Evolutionary conservation across 805 yeast species (phyloP).

Genomic region (Cyberlindnera sargentensis): DNA sequence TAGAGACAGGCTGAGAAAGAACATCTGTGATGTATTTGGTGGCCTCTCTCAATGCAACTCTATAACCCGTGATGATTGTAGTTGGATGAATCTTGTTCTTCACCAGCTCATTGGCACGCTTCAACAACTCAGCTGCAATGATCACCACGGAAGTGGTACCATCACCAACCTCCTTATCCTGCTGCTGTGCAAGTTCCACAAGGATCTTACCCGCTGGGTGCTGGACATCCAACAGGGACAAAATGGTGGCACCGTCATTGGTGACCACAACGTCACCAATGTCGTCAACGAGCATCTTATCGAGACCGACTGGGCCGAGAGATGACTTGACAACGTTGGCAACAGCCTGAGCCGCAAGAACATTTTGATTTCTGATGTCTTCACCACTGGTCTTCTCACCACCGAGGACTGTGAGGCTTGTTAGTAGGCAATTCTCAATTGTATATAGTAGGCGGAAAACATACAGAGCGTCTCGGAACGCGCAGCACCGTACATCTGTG

Average conservation of each 20-base stretch:
- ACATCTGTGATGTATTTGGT: slow-evolving; percentile 76
- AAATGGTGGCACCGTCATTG: slow-evolving; percentile 97
- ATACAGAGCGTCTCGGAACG: slow-evolving; percentile 83
- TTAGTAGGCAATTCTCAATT: slow-evolving; percentile 4
- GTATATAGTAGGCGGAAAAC: slow-evolving; percentile 15
- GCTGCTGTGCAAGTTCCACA: slow-evolving; percentile 97
- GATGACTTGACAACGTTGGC: slow-evolving; percentile 96
- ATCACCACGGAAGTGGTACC: slow-evolving; percentile 98
- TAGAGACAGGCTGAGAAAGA: slow-evolving; percentile 70
- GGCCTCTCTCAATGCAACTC: slow-evolving; percentile 90
- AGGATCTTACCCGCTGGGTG: slow-evolving; percentile 98
- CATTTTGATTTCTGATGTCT: slow-evolving; percentile 93
- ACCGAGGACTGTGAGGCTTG: slow-evolving; percentile 51
- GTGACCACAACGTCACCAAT: slow-evolving; percentile 99
- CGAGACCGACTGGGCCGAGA: slow-evolving; percentile 96
- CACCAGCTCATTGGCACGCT: slow-evolving; percentile 90
- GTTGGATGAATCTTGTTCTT: slow-evolving; percentile 95
- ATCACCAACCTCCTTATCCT: slow-evolving; percentile 97
- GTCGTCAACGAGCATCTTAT: slow-evolving; percentile 97
- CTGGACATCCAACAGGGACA: slow-evolving; percentile 86
- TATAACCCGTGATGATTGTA: slow-evolving; percentile 92
- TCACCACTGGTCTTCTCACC: slow-evolving; percentile 96
- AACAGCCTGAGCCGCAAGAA: slow-evolving; percentile 95
- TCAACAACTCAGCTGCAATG: slow-evolving; percentile 86
- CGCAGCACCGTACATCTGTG: slow-evolving; percentile 66